These are phyloP conservation scores for Eragrostis tef DNA, from an alignment of 202 grass and related monocot species.

Conservation along the genomic window DNA sequence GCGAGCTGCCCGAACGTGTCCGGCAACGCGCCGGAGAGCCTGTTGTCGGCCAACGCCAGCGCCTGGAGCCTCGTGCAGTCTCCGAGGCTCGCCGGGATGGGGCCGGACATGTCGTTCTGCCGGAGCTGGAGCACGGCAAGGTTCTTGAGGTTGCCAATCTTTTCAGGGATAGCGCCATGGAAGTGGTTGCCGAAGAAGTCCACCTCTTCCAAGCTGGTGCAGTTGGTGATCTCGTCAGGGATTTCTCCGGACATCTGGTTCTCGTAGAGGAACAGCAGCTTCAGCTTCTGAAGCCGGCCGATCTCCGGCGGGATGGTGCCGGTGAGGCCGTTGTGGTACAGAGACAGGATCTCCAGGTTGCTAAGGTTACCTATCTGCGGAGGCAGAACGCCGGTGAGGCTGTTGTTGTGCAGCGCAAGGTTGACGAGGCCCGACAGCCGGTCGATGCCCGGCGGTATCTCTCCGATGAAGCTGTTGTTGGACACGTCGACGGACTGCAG, in stretches of 20 bases:
- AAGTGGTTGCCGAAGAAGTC: conserved; percentile 97
- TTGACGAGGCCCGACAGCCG: conserved; percentile 60
- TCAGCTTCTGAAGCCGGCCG: conserved; percentile 61
- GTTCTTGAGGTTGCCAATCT: conserved; percentile 75
- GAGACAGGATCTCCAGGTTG: conserved; percentile 76
- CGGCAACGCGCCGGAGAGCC: conserved; percentile 69
- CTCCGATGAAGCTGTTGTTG: conserved; percentile 75
- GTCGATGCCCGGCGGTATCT: conserved; percentile 60
- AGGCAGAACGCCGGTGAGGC: conserved; percentile 60
- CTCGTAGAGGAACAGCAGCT: conserved; percentile 80
- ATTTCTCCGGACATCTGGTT: conserved; percentile 88
- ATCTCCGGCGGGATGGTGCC: conserved; percentile 71
- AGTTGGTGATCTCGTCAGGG: conserved; percentile 69
- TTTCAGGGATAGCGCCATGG: conserved; percentile 63
- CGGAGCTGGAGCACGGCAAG: conserved; percentile 83
- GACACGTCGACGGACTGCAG: conserved; percentile 71
- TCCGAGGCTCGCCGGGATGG: conserved; percentile 74
- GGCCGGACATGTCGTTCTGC: conserved; percentile 82
- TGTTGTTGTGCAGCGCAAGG: conserved; percentile 96
- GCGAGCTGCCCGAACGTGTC: conserved; percentile 59
- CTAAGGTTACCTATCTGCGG: conserved; percentile 70
- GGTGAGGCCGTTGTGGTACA: conserved; percentile 83
- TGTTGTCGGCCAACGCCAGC: conserved; percentile 85
- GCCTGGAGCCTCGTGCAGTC: conserved; percentile 72
- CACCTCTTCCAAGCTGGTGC: conserved; percentile 80